A percentile compares a stretch with the other conserved stretches of the same genome.
phyloP scores from a whole-genome alignment of 1,284 basidiomycete genomes.

The Fereydounia khargensis region DNA sequence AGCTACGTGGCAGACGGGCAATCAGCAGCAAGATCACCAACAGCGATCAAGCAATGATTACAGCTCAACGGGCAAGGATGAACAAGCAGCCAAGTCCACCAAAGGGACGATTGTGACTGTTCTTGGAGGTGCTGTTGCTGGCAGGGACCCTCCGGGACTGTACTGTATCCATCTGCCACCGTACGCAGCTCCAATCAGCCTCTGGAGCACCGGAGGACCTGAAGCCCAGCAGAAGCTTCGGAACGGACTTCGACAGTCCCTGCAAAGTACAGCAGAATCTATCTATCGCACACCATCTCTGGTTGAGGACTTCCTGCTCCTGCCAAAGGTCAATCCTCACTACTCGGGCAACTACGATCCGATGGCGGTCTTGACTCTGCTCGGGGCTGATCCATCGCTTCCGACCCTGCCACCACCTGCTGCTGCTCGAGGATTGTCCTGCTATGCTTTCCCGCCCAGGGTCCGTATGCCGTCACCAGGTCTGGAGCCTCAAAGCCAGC shows the following conservation, averaged over 20 bases:
- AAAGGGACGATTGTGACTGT: conserved; percentile 64
- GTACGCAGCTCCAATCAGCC: conserved; percentile 64
- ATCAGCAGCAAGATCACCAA: conserved; percentile 4
- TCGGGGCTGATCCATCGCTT: conserved; percentile 37
- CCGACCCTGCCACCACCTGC: conserved; percentile 48
- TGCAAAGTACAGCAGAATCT: conserved; percentile 64
- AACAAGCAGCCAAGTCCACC: not conserved
- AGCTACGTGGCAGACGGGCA: conserved; percentile 24
- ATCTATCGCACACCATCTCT: conserved; percentile 62
- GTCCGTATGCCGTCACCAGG: conserved; percentile 1
- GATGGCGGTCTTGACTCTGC: conserved; percentile 64
- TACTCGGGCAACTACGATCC: conserved; percentile 72
- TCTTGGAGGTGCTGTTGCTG: conserved; percentile 66
- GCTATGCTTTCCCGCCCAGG: conserved; percentile 46
- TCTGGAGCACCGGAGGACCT: conserved; percentile 58
- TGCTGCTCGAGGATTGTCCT: conserved; percentile 40
- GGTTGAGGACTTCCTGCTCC: conserved; percentile 71
- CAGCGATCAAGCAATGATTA: conserved; percentile 7
- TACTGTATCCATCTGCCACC: conserved; percentile 72
- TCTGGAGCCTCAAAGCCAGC: too few relatives aligned
- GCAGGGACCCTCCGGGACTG: conserved; percentile 67
- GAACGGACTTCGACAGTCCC: conserved; percentile 17
- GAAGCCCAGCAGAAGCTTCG: conserved; percentile 58
- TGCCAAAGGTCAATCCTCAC: conserved; percentile 72
- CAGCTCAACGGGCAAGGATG: not conserved